Evolutionary conservation across 768 basidiomycete species (phyloP).

Genomic region (Kwoniella sp.): DNA sequence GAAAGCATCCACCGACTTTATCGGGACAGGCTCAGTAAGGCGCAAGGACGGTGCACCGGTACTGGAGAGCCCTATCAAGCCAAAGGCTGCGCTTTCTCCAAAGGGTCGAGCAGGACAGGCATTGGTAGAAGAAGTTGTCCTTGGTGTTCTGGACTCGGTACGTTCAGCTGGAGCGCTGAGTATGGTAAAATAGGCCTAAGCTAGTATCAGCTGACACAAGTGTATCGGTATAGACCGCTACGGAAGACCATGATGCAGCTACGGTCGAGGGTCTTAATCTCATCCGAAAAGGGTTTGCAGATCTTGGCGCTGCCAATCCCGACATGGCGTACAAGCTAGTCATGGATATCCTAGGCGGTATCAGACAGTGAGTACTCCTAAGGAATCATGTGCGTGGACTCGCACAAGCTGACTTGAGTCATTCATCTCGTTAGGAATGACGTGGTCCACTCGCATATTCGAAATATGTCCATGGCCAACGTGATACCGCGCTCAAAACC

Average conservation of each 20-base stretch:
- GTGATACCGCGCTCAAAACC: conserved; percentile 78
- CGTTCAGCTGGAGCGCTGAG: conserved; percentile 46
- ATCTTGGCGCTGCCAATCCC: conserved; percentile 79
- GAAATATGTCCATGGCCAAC: conserved; percentile 63
- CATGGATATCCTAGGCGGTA: conserved; percentile 82
- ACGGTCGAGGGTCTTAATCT: conserved; percentile 42
- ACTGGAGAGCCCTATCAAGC: conserved; percentile 13
- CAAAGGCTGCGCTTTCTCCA: conserved; percentile 4
- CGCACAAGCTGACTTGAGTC: conserved; percentile 12
- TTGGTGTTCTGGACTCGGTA: conserved; percentile 77
- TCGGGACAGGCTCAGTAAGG: conserved; percentile 63
- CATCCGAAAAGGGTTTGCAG: conserved; percentile 84
- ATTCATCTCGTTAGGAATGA: conserved; percentile 64
- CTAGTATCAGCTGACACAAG: conserved; percentile 17
- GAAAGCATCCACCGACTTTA: conserved; percentile 74
- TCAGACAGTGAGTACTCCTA: conserved; percentile 76
- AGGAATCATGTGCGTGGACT: too few species aligned
- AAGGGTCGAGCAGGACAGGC: conserved; percentile 52
- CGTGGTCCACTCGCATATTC: conserved; percentile 77
- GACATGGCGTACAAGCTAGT: conserved; percentile 83
- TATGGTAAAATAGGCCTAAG: too few species aligned
- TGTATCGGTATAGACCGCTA: conserved; percentile 30
- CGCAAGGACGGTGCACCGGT: background rate
- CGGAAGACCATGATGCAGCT: conserved; percentile 40
- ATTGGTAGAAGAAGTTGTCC: conserved; percentile 80